These are phyloP conservation scores for Oryza longistaminata DNA, from an alignment of 176 grass and related monocot genomes.

Conservation along the genomic window DNA sequence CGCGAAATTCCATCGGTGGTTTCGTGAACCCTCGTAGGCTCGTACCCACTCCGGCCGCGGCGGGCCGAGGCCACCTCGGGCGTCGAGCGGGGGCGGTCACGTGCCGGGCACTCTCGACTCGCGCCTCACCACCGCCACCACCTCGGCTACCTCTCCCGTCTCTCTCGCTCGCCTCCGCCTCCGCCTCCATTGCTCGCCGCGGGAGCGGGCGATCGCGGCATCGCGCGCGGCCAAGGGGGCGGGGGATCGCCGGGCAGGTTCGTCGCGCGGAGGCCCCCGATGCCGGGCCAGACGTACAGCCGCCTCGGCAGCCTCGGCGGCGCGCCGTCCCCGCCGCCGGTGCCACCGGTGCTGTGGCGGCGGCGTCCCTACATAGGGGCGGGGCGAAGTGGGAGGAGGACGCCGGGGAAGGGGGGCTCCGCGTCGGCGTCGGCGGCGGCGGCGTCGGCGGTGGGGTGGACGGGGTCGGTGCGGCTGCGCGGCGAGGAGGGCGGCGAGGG, in stretches of 20 bases:
- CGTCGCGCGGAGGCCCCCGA: constrained; percentile 8
- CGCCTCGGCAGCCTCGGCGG: constrained; percentile 67
- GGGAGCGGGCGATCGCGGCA: constrained; percentile 35
- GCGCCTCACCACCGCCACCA: constrained; percentile 19
- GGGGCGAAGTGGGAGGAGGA: background rate
- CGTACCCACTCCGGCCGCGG: background rate
- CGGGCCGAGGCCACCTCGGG: background rate
- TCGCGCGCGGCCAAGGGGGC: background rate
- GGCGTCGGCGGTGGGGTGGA: constrained; percentile 16
- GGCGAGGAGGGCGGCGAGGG: constrained; percentile 52
- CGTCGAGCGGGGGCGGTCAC: constrained; percentile 7
- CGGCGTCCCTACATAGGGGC: background rate
- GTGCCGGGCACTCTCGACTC: constrained; percentile 18
- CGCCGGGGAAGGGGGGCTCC: constrained; percentile 38
- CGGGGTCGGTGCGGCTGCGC: constrained; percentile 28
- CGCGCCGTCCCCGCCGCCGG: too few species aligned
- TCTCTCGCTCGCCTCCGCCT: background rate
- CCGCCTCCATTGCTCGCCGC: constrained; percentile 30
- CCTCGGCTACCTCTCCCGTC: background rate
- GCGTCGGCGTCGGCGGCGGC: constrained; percentile 3
- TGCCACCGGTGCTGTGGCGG: too few species aligned
- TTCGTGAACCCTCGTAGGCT: too few species aligned
- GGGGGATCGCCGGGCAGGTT: background rate
- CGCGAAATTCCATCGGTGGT: too few species aligned
- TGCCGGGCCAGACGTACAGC: constrained; percentile 69